Evolutionary conservation across 2,329 filamentous ascomycete species (phyloP), one percentile per base, ranked within the genome.

Genomic region (Lasiodiplodia hormozganensis): DNA sequence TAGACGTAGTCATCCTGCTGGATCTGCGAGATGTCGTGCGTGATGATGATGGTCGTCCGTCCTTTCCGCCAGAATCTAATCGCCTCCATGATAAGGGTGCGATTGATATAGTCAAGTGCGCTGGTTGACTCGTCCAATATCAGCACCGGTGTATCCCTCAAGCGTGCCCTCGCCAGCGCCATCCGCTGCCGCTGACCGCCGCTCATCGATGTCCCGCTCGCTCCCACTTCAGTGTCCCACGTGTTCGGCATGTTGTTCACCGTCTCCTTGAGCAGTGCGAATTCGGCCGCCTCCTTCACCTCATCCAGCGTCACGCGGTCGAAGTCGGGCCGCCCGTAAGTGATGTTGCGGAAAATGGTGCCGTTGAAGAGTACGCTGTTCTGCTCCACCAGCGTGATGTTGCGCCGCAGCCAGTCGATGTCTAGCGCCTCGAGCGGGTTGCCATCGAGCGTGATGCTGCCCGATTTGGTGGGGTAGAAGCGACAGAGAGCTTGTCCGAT

Each of bases 11-110:
- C 94, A 0, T 89, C 78, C 0, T 88, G 81, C 4, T 81, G 77
- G 11, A 98, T 95, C 72, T 95, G 91, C 0, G 88, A 86, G 38
- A 96, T 86, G 71, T 98, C 93, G 74, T 98, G 95, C 0, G 96
- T 97, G 73, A 98, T 95, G 72, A 98, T 88, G 64, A 98, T 92
- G 0, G 95, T 98, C 0, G 94, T 97, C 76, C 92, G 96, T 0
- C 87, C 90, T 43, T 81, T 82, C 25, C 96, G 86, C 95, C 94
- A 97, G 23, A 85, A 75, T 8, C 93, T 86, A 65, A 97, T 90
- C 0, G 89, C 88, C 52, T 91, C 87, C 84, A 97, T 90, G 47
- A 97, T 86, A 14, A 89, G 78, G 0, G 81, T 81, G 70, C 90
- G 87, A 68, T 87, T 94, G 11, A 86, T 83, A n/a, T 89, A 87